Evolutionary conservation across 108 stramenopile genomes (phyloP).

Genomic region (Mediolabrus comicus): DNA sequence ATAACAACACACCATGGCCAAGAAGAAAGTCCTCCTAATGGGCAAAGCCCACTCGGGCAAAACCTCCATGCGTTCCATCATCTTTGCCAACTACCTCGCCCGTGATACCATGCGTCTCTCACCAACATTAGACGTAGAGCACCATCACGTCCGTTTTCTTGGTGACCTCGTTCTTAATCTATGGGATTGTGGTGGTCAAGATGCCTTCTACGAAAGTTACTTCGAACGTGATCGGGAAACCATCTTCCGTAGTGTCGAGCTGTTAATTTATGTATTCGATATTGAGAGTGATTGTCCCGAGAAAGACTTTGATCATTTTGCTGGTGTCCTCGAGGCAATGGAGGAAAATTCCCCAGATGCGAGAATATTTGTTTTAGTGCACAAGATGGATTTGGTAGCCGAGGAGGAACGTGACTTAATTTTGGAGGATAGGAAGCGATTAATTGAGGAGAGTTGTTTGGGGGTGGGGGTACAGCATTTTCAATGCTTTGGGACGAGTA

Average conservation of each 20-base stretch:
- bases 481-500: slow-evolving; percentile 92
- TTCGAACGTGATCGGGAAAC: slow-evolving; percentile 97
- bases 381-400: slow-evolving; percentile 98
- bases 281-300: slow-evolving; percentile 90
- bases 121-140: slow-evolving; percentile 97
- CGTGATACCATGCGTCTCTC: slow-evolving; percentile 94
- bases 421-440: slow-evolving; percentile 76
- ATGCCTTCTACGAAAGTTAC: slow-evolving; percentile 97
- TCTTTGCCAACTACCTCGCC: slow-evolving; percentile 99
- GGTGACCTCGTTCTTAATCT: slow-evolving; percentile 96
- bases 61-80: slow-evolving; percentile 96
- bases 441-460: slow-evolving; percentile 79
- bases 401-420: slow-evolving; percentile 82
- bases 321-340: slow-evolving; percentile 88
- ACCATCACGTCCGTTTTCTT: slow-evolving; percentile 97
- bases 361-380: slow-evolving; percentile 95
- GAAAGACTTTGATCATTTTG: slow-evolving; percentile 91
- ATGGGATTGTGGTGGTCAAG: slow-evolving; percentile 99
- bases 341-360: slow-evolving; percentile 96
- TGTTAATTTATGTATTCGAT: slow-evolving; percentile 99
- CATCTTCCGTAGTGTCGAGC: slow-evolving; percentile 96
- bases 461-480: slow-evolving; percentile 77
- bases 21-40: slow-evolving; percentile 97
- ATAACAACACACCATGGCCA: slow-evolving; percentile 63
- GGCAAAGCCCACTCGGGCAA: slow-evolving; percentile 97